Conservation (phyloP, 371 early-diverging fungal species). For the Syncephalastrum sp. region DNA sequence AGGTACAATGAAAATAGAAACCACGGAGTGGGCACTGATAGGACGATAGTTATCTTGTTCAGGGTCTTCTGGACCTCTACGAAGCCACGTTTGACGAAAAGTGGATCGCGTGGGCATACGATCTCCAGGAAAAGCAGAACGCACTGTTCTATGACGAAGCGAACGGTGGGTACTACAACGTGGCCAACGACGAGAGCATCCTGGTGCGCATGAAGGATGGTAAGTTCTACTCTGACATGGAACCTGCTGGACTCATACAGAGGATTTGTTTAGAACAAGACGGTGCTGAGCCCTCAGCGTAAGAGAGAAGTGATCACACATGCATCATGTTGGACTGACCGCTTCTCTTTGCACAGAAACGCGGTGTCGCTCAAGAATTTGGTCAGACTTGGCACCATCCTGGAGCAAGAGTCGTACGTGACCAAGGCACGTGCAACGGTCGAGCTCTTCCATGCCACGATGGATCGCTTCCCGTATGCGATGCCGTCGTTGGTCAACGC, state of each 20-base stretch:
- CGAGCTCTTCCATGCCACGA: slow-evolving; percentile 22
- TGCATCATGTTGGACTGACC: neutral
- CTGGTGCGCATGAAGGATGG: slow-evolving; percentile 63
- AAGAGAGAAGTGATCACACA: slow-evolving; percentile 8
- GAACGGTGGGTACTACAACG: slow-evolving; percentile 55
- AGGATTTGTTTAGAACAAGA: slow-evolving; percentile 49
- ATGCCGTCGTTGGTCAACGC: slow-evolving; percentile 41
- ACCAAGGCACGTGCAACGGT: slow-evolving; percentile 32
- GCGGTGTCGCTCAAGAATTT: slow-evolving; percentile 44
- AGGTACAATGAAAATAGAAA: slow-evolving; percentile 29
- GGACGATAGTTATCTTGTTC: slow-evolving; percentile 29
- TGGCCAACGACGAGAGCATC: slow-evolving; percentile 41
- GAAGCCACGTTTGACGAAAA: slow-evolving; percentile 49
- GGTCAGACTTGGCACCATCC: slow-evolving; percentile 34
- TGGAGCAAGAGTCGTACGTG: slow-evolving; percentile 24
- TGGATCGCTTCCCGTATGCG: slow-evolving; percentile 38
- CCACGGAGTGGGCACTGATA: neutral
- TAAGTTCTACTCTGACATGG: slow-evolving; percentile 14
- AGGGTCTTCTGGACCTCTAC: slow-evolving; percentile 59
- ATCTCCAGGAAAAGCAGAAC: slow-evolving; percentile 56
- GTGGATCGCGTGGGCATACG: slow-evolving; percentile 63
- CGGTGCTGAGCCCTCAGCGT: slow-evolving; percentile 67
- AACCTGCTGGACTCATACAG: neutral
- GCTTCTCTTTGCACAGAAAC: slow-evolving; percentile 23
- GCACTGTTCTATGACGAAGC: slow-evolving; percentile 57